phyloP scores from a whole-genome alignment of 768 basidiomycete species.

The Hypholoma sublateritium region DNA sequence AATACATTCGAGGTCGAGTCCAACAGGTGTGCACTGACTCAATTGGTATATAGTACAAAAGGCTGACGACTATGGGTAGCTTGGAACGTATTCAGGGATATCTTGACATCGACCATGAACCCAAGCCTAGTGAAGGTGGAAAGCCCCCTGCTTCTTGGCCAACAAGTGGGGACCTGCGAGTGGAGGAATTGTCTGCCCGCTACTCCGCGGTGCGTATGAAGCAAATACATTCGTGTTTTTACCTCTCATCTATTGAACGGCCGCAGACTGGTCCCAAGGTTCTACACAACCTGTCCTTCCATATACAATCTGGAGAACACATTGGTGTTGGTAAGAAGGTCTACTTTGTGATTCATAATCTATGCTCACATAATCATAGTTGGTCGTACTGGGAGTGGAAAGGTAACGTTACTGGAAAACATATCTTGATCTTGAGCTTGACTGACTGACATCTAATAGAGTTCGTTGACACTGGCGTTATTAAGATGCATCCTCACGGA shows the following conservation, averaged over 20 bases:
- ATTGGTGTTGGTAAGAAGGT: conserved; percentile 34
- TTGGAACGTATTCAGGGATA: conserved; percentile 55
- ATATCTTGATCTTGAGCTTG: background rate
- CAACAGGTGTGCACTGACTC: conserved; percentile 17
- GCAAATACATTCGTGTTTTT: background rate
- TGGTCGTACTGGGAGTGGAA: conserved; percentile 3
- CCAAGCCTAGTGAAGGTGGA: conserved; percentile 29
- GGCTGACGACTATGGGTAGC: conserved; percentile 40
- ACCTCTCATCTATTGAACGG: background rate
- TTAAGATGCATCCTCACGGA: conserved; percentile 53
- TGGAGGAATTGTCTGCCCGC: conserved; percentile 48
- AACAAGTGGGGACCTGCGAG: conserved; percentile 44
- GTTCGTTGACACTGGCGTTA: conserved; percentile 43
- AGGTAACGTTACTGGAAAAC: background rate
- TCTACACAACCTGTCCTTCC: conserved; percentile 47
- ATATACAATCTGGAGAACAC: conserved; percentile 53
- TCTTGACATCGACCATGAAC: conserved; percentile 56
- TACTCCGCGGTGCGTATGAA: conserved; percentile 31
- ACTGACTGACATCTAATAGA: background rate
- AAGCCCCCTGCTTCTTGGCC: conserved; percentile 61
- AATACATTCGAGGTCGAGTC: conserved; percentile 45
- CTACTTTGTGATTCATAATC: background rate
- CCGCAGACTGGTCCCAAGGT: conserved; percentile 39
- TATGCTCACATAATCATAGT: background rate
- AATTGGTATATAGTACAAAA: background rate